phyloP scores from a whole-genome alignment of 2,329 filamentous ascomycete species.

The Xylariales sp. region DNA sequence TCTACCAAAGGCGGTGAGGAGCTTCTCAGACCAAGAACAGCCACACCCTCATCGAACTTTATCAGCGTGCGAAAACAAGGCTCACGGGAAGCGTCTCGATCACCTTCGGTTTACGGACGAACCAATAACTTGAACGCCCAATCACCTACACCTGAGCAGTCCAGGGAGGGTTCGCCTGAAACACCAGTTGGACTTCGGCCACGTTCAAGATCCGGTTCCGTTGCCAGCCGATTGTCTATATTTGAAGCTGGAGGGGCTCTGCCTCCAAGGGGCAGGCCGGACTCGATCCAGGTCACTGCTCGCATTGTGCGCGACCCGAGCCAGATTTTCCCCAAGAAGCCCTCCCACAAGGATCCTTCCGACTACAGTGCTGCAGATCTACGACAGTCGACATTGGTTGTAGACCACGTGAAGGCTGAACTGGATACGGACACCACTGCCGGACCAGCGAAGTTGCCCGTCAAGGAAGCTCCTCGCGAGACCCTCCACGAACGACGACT shows the following conservation, averaged over 20 bases:
- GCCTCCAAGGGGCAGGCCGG: slow-evolving; percentile 47
- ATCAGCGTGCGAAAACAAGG: slow-evolving; percentile 38
- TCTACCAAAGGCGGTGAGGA: slow-evolving; percentile 36
- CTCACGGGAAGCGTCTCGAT: slow-evolving; percentile 24
- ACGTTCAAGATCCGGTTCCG: slow-evolving; percentile 47
- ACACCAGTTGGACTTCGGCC: slow-evolving; percentile 11
- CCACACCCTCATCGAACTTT: slow-evolving; percentile 34
- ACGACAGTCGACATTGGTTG: slow-evolving; percentile 54
- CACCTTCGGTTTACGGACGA: slow-evolving; percentile 30
- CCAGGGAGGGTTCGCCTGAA: slow-evolving; percentile 17
- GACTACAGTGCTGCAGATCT: slow-evolving; percentile 48
- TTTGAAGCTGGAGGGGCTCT: slow-evolving; percentile 39
- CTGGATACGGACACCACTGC: slow-evolving; percentile 22
- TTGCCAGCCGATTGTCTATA: slow-evolving; percentile 51
- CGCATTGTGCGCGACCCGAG: slow-evolving; percentile 68
- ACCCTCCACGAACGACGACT: slow-evolving; percentile 44
- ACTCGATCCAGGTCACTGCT: slow-evolving; percentile 85
- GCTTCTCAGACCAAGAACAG: slow-evolving; percentile 19
- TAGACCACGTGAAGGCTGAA: slow-evolving; percentile 48
- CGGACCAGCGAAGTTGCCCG: slow-evolving; percentile 16
- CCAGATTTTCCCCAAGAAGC: slow-evolving; percentile 33
- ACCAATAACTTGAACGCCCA: slow-evolving; percentile 26
- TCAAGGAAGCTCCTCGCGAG: slow-evolving; percentile 30
- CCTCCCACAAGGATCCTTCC: slow-evolving; percentile 31
- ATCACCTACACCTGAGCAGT: slow-evolving; percentile 17